These are phyloP conservation scores for Sordariomycetes sp. DNA, from an alignment of 2,329 filamentous ascomycete species.

Conservation along the genomic window DNA sequence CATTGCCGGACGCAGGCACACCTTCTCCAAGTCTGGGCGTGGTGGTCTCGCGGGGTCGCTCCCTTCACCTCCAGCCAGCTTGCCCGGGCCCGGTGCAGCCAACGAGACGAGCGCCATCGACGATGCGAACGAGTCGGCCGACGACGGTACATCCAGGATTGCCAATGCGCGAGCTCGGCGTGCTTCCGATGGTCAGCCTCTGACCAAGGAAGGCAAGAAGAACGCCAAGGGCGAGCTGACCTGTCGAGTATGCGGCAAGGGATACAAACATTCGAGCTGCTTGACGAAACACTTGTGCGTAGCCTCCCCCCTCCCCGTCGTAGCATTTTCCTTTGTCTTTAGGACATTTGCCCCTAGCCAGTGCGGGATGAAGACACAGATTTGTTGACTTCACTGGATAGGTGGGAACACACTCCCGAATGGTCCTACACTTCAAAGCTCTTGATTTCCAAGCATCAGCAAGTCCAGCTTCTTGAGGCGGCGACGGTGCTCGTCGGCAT, in stretches of 20 bases:
- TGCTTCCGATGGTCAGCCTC: slow-evolving; percentile 80
- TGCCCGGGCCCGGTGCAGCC: slow-evolving; percentile 38
- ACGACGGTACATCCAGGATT: slow-evolving; percentile 39
- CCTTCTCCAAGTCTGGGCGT: slow-evolving; percentile 56
- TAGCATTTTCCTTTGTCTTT: too few species aligned
- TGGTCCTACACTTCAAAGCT: slow-evolving; percentile 97
- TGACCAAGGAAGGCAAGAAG: slow-evolving; percentile 78
- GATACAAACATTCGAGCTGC: slow-evolving; percentile 99
- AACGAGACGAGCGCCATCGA: slow-evolving; percentile 54
- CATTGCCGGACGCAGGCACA: slow-evolving; percentile 41
- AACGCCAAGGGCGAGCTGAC: slow-evolving; percentile 75
- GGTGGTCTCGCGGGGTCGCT: slow-evolving; percentile 45
- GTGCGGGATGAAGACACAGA: slow-evolving; percentile 6
- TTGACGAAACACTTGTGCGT: slow-evolving; percentile 99
- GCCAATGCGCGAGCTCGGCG: slow-evolving; percentile 41
- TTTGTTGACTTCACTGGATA: slow-evolving; percentile 29
- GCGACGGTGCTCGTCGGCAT: slow-evolving; percentile 93
- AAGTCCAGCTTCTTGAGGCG: slow-evolving; percentile 93
- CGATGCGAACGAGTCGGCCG: slow-evolving; percentile 51
- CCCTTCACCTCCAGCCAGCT: slow-evolving; percentile 35
- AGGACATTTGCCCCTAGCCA: slow-evolving; percentile 2
- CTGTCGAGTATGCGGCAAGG: slow-evolving; percentile 97
- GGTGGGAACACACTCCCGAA: slow-evolving; percentile 98
- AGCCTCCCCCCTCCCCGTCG: slow-evolving; percentile 47
- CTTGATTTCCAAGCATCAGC: slow-evolving; percentile 98